These are phyloP conservation scores for Lyophyllum semitale DNA, from an alignment of 768 basidiomycete species.

Conservation along the genomic window DNA sequence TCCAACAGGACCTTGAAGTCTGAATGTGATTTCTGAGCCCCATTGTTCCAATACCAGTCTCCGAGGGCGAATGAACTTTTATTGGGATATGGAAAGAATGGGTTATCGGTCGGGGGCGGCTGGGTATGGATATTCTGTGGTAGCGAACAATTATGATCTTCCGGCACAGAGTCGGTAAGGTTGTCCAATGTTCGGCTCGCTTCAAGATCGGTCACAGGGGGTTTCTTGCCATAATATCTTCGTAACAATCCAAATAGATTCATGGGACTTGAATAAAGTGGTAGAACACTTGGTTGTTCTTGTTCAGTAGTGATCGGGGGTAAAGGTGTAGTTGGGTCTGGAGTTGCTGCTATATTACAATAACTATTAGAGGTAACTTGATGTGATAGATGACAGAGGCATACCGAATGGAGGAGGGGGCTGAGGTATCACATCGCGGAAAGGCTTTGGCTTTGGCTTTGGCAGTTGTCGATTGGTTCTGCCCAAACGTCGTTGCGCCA, in stretches of 20 bases:
- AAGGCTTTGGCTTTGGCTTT: no score
- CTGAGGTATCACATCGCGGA: not conserved
- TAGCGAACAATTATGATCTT: not conserved
- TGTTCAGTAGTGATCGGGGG: no score
- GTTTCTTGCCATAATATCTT: not conserved
- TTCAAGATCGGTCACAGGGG: not conserved
- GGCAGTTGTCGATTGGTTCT: not conserved
- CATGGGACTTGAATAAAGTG: not conserved
- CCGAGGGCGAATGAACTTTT: conserved; percentile 10
- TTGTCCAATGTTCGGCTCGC: not conserved
- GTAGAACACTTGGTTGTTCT: no score
- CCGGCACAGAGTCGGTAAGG: not conserved
- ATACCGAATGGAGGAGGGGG: no score
- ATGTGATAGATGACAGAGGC: no score
- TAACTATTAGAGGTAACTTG: no score
- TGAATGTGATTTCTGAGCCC: conserved; percentile 1
- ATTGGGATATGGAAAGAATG: conserved; percentile 11
- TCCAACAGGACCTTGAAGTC: conserved; percentile 10
- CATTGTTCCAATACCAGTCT: conserved; percentile 12
- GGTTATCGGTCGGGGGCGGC: no score
- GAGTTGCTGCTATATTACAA: no score
- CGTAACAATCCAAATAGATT: not conserved
- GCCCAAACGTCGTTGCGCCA: not conserved
- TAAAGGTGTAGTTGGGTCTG: no score
- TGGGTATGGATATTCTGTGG: not conserved